Evolutionary conservation across 495 filamentous ascomycete species (phyloP), one percentile per base, ranked within the genome.

Genomic region (Daldinia caldariorum): DNA sequence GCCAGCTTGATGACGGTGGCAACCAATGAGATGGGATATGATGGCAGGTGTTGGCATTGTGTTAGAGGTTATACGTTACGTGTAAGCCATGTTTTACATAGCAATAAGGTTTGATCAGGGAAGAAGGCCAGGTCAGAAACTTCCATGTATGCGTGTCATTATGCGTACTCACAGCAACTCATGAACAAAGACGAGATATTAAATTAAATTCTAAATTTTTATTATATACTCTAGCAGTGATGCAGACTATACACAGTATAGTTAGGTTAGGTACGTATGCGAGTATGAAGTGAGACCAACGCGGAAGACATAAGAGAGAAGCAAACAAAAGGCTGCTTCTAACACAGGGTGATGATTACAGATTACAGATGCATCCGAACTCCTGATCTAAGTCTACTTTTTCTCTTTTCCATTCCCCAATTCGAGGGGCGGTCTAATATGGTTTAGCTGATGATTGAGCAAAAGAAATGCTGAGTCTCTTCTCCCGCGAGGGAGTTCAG

Each of bases 401-500:
- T 58, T n/a, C 41, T 61, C 53, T 65, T 66, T 62, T 57, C 58
- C 34, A 6, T 54, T 26, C 18, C 51, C 39, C 38, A 13, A 60
- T 55, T 64, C 8, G 22, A 34, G 55, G 37, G 53, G 35, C n/a
- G n/a, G 45, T 70, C 50, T 61, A 59, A n/a, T 60, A 29, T 49
- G 56, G 49, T 38, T 29, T 22, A 32, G 32, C 39, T 57, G 58
- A 67, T 56, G 47, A 51, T 32, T 59, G 31, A 50, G 29, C 31
- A 54, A 63, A 51, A 29, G 41, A 63, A 58, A 10, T 14, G 29
- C 58, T 22, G 29, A 61, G 51, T 58, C 63, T 63, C 53, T 35
- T 43, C 39, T 50, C 69, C 69, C 63, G 69, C 16, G 69, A 67
- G 69, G 63, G 69, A 31, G 50, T 56, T 61, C 41, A 57, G 55